A percentile compares a stretch with the other conserved stretches of the same genome.
Evolutionary conservation across 768 basidiomycete species (phyloP).

Genomic region (Lactarius psammicola): DNA sequence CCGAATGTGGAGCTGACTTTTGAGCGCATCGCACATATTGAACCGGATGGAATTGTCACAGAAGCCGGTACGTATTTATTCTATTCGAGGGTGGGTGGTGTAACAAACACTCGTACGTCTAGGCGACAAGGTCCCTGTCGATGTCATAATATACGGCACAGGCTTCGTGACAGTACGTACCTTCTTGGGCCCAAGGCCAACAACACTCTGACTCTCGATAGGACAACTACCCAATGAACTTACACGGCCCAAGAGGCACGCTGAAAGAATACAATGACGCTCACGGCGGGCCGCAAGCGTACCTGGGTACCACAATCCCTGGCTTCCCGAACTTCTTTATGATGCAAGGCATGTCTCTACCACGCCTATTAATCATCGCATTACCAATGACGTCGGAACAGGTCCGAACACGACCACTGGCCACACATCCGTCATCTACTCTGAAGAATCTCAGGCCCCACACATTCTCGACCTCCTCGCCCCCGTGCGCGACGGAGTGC

Average conservation of each 20-base stretch:
- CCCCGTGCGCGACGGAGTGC: constrained; percentile 13
- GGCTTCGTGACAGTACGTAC: constrained; percentile 48
- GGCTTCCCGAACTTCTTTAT: constrained; percentile 28
- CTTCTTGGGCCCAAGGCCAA: constrained; percentile 8
- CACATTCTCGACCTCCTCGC: constrained; percentile 19
- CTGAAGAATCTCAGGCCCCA: constrained; percentile 33
- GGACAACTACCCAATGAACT: constrained; percentile 21
- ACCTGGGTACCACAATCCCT: constrained; percentile 41
- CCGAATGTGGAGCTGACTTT: constrained; percentile 51
- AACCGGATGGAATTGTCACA: constrained; percentile 50
- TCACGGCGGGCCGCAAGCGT: constrained; percentile 51
- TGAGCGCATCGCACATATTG: constrained; percentile 49
- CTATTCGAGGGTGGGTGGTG: not conserved
- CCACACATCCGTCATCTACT: constrained; percentile 56
- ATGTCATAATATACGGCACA: constrained; percentile 56
- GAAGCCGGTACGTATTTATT: constrained; percentile 33
- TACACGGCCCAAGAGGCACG: constrained; percentile 33
- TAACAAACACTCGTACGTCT: not conserved
- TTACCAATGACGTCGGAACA: not conserved
- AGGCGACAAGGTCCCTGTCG: constrained; percentile 48
- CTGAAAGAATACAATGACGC: constrained; percentile 46
- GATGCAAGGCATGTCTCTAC: constrained; percentile 7
- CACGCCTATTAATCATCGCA: not conserved
- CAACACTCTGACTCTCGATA: not conserved
- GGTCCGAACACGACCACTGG: constrained; percentile 54